These are phyloP conservation scores for Hawksworthiomyces lignivorus DNA, from an alignment of 2,329 filamentous ascomycete species.

Conservation along the genomic window DNA sequence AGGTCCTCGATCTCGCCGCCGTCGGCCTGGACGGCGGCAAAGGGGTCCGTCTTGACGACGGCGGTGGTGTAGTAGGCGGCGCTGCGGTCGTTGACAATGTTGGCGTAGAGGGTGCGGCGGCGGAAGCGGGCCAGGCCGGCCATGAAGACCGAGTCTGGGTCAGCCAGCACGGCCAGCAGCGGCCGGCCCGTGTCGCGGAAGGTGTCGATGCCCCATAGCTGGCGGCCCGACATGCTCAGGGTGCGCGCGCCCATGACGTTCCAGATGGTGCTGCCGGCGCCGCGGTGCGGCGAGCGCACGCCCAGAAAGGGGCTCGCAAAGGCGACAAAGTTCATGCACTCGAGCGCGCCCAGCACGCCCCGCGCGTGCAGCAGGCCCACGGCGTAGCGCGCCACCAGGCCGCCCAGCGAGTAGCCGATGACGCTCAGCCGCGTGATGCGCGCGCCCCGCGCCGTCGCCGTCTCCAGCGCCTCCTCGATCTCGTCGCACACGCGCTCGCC, in stretches of 20 bases:
- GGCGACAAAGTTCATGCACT: slow-evolving; percentile 88
- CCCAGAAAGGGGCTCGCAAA: slow-evolving; percentile 82
- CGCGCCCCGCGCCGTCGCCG: slow-evolving; percentile 53
- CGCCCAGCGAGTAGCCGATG: slow-evolving; percentile 83
- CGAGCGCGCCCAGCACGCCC: slow-evolving; percentile 68
- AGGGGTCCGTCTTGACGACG: slow-evolving; percentile 73
- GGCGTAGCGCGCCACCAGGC: slow-evolving; percentile 77
- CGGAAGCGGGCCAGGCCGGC: slow-evolving; percentile 68
- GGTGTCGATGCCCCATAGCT: slow-evolving; percentile 79
- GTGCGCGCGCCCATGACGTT: slow-evolving; percentile 79
- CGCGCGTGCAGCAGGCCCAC: slow-evolving; percentile 76
- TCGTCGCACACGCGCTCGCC: slow-evolving; percentile 60
- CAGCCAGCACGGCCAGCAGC: slow-evolving; percentile 72
- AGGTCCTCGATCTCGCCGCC: slow-evolving; percentile 50
- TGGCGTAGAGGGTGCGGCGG: slow-evolving; percentile 71
- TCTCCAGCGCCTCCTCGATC: slow-evolving; percentile 56
- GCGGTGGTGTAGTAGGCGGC: slow-evolving; percentile 77
- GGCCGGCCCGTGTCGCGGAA: slow-evolving; percentile 80
- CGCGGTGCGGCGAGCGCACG: slow-evolving; percentile 59
- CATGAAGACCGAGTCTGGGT: slow-evolving; percentile 80
- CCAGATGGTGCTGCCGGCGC: slow-evolving; percentile 60
- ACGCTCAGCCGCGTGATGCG: slow-evolving; percentile 76
- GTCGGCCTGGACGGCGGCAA: slow-evolving; percentile 27
- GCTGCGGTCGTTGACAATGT: slow-evolving; percentile 77
- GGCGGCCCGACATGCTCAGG: slow-evolving; percentile 73